Evolutionary conservation across 176 grass and related monocot species (phyloP), one percentile per base, ranked within the genome.

Genomic region (Leersia perrieri): DNA sequence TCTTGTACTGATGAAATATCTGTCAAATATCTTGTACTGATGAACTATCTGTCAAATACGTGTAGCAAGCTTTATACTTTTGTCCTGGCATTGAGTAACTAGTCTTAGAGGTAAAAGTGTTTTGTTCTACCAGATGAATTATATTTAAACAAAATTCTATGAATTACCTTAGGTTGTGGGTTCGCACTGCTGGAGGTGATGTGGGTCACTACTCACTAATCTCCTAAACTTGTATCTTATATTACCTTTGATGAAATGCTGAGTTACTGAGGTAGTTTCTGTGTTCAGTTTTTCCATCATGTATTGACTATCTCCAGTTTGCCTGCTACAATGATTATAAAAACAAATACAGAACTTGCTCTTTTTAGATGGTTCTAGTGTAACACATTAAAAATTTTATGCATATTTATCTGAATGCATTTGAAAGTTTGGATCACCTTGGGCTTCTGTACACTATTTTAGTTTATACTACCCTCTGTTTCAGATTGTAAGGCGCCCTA

Each of bases 11-110:
- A 18, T 62, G 18, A 76, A 71, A 12, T 64, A 41, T 33, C 31
- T 82, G 9, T 23, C 9, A 64, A 69, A 47, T 89, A 13, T 31
- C 26, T 69, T 73, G 16, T 86, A 39, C 44, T 66, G 38, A 18
- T 62, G 18, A 76, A 71, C 18, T 64, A 41, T 33, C 31, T 82
- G 9, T 23, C 9, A 64, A 69, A 47, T 89, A 13, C n/a, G 33
- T 75, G 3, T 79, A 33, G 18, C 28, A n/a, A 73, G 9, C 42
- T 31, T 73, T n/a, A 4, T 45, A 5, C 44, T 49, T 31, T 73
- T 23, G 3, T 47, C 36, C 22, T 28, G 30, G 51, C 18, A 55
- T 22, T 61, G 5, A 51, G 45, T 60, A 82, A 63, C 7, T 41
- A 60, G 6, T 71, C 22, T 33, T 61, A 18, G 53, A 25, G 55